Conservation (phyloP, 306 rosid species). For the cucumber (Cucumis sativus) region Cucumber_9930_V3 NC_026657.2:25890001-25890500, state of each 20-base stretch:
- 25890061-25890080: background rate
- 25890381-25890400: conserved; percentile 51
- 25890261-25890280: conserved; percentile 55
- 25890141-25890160: background rate
- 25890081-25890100: background rate
- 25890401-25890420: conserved; percentile 62
- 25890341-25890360: conserved; percentile 40
- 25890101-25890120: background rate
- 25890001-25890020: no score
- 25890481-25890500: background rate
- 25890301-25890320: conserved; percentile 43
- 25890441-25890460: conserved; percentile 14
- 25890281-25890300: conserved; percentile 55
- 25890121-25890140: background rate
- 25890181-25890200: conserved; percentile 30
- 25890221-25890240: conserved; percentile 87
- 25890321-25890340: conserved; percentile 41
- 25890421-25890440: conserved; percentile 20
- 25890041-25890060: background rate
- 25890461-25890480: background rate
- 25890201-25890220: conserved; percentile 28
- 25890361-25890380: conserved; percentile 47
- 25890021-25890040: background rate
- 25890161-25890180: conserved; percentile 52
- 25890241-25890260: conserved; percentile 43